phyloP scores from a whole-genome alignment of 108 stramenopile genomes.

The Parietichytrium sp. region DNA sequence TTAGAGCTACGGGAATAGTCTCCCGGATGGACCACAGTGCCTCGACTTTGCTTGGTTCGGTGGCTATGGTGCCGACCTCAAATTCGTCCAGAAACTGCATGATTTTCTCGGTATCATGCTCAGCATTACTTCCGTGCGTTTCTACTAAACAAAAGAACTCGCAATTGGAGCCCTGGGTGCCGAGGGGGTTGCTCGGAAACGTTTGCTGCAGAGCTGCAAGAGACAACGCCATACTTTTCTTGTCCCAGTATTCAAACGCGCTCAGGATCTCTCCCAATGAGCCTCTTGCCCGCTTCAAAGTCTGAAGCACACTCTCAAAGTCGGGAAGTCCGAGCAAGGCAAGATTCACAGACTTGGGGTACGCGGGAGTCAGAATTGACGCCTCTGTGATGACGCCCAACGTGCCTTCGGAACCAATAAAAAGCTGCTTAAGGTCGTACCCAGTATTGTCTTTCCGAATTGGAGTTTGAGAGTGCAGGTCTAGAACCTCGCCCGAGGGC shows the following conservation, averaged over 20 bases:
- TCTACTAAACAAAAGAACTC: conserved; percentile 78
- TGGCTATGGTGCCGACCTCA: conserved; percentile 76
- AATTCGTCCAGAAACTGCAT: conserved; percentile 74
- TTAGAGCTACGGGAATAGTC: conserved; percentile 61
- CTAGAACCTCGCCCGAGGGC: conserved; percentile 75
- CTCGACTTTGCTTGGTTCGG: conserved; percentile 69
- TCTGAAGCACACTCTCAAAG: conserved; percentile 63
- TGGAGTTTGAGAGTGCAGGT: conserved; percentile 59
- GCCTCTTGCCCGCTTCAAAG: conserved; percentile 65
- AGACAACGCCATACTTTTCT: not conserved
- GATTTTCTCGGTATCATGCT: conserved; percentile 79
- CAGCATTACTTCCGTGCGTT: conserved; percentile 75
- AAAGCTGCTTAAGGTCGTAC: conserved; percentile 86
- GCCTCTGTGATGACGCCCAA: conserved; percentile 82
- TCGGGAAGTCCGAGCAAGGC: conserved; percentile 73
- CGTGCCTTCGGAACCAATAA: conserved; percentile 93
- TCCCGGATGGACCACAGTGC: conserved; percentile 77
- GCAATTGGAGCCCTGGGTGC: too few species aligned
- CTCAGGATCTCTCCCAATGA: conserved; percentile 79
- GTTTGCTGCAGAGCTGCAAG: not conserved
- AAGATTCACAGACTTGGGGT: conserved; percentile 68
- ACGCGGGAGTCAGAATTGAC: conserved; percentile 48
- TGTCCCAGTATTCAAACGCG: conserved; percentile 88
- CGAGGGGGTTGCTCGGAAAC: not conserved
- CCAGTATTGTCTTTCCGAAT: conserved; percentile 92